Conservation (phyloP, 257 asterid species). For the Lycium barbarum region DNA sequence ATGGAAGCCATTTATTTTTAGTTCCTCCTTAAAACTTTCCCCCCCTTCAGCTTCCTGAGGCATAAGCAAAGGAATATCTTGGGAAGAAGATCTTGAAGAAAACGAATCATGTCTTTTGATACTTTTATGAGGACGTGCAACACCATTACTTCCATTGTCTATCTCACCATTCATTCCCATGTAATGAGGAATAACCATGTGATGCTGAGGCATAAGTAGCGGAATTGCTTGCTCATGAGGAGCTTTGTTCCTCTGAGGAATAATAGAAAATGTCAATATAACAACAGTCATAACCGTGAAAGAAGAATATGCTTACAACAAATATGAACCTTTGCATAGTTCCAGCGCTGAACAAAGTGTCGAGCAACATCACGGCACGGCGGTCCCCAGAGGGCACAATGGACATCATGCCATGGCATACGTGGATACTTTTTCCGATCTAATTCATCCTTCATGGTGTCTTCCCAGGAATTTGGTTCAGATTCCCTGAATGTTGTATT, state of each 20-base stretch:
- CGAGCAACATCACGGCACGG: conserved; percentile 95
- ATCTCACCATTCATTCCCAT: conserved; percentile 65
- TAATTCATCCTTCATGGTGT: conserved; percentile 87
- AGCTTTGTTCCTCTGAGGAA: conserved; percentile 88
- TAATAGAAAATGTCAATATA: conserved; percentile 33
- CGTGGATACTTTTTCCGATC: conserved; percentile 84
- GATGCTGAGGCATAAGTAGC: conserved; percentile 94
- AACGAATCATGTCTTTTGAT: conserved; percentile 60
- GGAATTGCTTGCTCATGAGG: conserved; percentile 87
- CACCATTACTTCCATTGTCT: conserved; percentile 44
- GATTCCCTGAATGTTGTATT: conserved; percentile 74
- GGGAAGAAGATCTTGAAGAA: conserved; percentile 70
- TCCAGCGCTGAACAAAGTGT: conserved; percentile 98
- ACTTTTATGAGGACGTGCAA: conserved; percentile 39
- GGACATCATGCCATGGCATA: conserved; percentile 99
- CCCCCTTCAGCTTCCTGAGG: conserved; percentile 84
- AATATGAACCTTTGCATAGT: conserved; percentile 89
- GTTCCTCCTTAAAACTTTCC: conserved; percentile 57
- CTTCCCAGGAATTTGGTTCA: conserved; percentile 97
- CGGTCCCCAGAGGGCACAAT: conserved; percentile 97
- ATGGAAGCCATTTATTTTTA: conserved; percentile 50
- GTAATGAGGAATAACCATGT: conserved; percentile 98
- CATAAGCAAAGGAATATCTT: conserved; percentile 90
- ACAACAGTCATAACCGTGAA: conserved; percentile 31
- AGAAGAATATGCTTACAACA: conserved; percentile 21